Evolutionary conservation across 164 flowering plant species (phyloP).

Genomic region (Chimonanthus salicifolius): DNA sequence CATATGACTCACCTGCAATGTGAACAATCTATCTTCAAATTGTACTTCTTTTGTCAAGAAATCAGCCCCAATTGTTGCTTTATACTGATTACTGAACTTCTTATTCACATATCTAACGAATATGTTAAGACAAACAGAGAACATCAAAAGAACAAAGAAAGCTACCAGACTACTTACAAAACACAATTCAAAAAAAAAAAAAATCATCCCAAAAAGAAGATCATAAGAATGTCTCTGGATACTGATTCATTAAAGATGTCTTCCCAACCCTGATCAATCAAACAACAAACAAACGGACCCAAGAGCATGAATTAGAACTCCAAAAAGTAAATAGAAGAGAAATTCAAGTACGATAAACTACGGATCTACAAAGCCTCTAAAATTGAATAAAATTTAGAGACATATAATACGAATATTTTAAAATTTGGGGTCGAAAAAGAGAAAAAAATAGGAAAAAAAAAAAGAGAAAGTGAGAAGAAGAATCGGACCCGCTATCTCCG

Average conservation of each 20-base stretch:
- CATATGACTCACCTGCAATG: constrained; percentile 54
- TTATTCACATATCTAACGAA: constrained; percentile 63
- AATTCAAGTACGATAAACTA: background rate
- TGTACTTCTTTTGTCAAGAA: constrained; percentile 81
- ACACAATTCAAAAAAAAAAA: too few relatives aligned
- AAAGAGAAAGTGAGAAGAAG: background rate
- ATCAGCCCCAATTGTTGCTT: constrained; percentile 88
- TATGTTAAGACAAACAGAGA: background rate
- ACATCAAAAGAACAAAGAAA: too few relatives aligned
- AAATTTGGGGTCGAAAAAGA: too few relatives aligned
- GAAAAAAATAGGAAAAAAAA: background rate
- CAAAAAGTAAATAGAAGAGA: background rate
- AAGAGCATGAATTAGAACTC: background rate
- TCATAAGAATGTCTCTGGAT: constrained; percentile 15
- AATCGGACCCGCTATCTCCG: constrained; percentile 58
- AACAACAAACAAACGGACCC: constrained; percentile 2
- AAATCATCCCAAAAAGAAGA: background rate
- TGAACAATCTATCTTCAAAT: constrained; percentile 75
- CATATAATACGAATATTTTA: background rate
- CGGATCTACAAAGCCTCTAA: background rate
- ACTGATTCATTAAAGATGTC: constrained; percentile 87
- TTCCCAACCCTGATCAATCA: constrained; percentile 57
- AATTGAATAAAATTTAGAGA: background rate
- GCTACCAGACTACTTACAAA: too few relatives aligned
- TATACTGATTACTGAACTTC: constrained; percentile 84